Evolutionary conservation across 768 basidiomycete genomes (phyloP).

Genomic region (Pisolithus sp.): DNA sequence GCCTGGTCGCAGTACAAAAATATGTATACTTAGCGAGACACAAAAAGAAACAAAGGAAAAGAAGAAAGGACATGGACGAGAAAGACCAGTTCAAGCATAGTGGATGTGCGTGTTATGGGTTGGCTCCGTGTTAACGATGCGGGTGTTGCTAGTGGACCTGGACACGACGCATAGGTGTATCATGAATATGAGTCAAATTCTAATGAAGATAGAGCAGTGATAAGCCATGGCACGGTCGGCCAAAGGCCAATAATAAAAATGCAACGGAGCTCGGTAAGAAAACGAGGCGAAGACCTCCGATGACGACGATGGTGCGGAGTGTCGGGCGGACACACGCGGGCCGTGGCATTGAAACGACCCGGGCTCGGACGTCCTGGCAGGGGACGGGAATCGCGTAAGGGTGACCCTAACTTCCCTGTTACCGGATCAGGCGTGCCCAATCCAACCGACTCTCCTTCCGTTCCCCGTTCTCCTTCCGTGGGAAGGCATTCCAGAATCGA

Average conservation of each 20-base stretch:
- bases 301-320: no score
- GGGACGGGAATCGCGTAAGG: background rate
- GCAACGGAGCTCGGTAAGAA: background rate
- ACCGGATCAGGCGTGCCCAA: slow-evolving; percentile 49
- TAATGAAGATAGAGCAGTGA: background rate
- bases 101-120: background rate
- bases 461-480: slow-evolving; percentile 50
- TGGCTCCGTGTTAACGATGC: background rate
- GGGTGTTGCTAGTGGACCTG: background rate
- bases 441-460: slow-evolving; percentile 37
- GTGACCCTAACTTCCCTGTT: background rate
- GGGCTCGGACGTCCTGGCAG: background rate
- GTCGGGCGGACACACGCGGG: no score
- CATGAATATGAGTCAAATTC: background rate
- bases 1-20: background rate
- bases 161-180: background rate
- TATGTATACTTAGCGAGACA: background rate
- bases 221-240: background rate
- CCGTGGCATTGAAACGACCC: background rate
- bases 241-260: background rate
- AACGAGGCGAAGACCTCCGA: background rate
- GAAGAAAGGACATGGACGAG: background rate
- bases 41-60: background rate
- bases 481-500: slow-evolving; percentile 96
- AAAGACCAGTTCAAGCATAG: background rate